Base-by-base conservation (phyloP, 352 stramenopile genomes). In the Pythium monospermum region DNA sequence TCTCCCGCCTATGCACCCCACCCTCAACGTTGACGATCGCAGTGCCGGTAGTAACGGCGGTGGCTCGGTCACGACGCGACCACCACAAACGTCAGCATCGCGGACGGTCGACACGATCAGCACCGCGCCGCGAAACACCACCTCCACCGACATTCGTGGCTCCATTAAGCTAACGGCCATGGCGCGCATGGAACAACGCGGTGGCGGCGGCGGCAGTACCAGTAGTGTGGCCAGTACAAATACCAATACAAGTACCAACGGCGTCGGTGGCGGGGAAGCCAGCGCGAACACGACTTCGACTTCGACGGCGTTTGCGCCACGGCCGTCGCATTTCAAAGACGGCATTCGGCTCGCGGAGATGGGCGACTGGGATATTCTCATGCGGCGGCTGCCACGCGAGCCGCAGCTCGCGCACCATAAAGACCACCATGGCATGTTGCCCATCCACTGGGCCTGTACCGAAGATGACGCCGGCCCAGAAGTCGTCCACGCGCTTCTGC, bases 371-470 rank as follows among this genome's bases (percentile, higher is more conserved):
- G 57, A 49, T 21, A 69, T 72, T 31, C 72, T 93, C 42, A 58
- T 93, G 28, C 68, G 73, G 8, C 70, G 75, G 18, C 57, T 93
- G 32, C 49, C 60, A 10, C 66, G 64, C 6, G 71, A 89, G 37
- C 76, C 79, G 27, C 69, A 85, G 49, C 64, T 88, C n/a, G 82
- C 82, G 31, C 64, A 71, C 21, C 79, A 91, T 56, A 82, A 83
- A 32, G 82, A 93, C 61, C 82, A 90, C 49, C 81, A 93, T 54
- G 82, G 82, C 28, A 92, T 92, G 82, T 53, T 91, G 53, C 82
- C 82, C 32, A 59, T 92, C 19, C 82, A 92, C 63, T 92, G 82
- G 82, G 82, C 82, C 21, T 92, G 82, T 41, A 90, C 79, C 0
- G 82, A 93, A 57, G 64, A 87, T 53, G 78, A 93, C 49, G 79